These are phyloP conservation scores for Saccharomycopsis malanga DNA, from an alignment of 805 yeast species.

Conservation along the genomic window DNA sequence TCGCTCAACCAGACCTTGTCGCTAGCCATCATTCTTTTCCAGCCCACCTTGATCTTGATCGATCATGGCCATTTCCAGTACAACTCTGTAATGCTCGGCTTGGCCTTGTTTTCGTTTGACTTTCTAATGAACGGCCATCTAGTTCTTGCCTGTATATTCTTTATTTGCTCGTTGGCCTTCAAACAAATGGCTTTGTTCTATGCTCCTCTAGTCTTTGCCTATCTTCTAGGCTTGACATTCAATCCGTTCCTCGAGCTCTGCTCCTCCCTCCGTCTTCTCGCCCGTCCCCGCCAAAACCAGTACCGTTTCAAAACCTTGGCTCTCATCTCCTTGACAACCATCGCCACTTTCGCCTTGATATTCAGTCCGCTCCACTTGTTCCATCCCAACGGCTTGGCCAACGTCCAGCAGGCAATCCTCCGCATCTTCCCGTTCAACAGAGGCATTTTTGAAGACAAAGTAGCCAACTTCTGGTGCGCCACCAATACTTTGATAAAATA, in stretches of 20 bases:
- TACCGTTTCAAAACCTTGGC: conserved; percentile 53
- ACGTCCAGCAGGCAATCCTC: conserved; percentile 44
- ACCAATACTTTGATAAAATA: conserved; percentile 73
- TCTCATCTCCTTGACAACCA: conserved; percentile 57
- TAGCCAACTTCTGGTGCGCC: conserved; percentile 98
- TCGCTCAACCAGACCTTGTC: conserved; percentile 72
- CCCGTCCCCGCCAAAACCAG: neutral
- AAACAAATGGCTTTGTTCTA: conserved; percentile 96
- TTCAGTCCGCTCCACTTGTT: conserved; percentile 54
- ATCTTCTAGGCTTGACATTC: conserved; percentile 38
- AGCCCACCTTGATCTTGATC: conserved; percentile 73
- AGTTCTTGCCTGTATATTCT: conserved; percentile 65
- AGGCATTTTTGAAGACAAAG: conserved; percentile 95
- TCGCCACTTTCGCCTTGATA: conserved; percentile 42
- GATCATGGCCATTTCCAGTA: conserved; percentile 98
- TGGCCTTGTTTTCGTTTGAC: conserved; percentile 60
- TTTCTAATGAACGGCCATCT: conserved; percentile 58
- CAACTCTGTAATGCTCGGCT: conserved; percentile 90
- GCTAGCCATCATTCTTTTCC: conserved; percentile 72
- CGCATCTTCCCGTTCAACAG: conserved; percentile 89
- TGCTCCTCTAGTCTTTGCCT: conserved; percentile 81
- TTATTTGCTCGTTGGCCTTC: conserved; percentile 71
- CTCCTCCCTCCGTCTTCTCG: conserved; percentile 1
- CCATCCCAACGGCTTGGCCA: conserved; percentile 32
- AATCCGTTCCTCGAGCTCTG: conserved; percentile 22